Percentiles rank a stretch among this genome's conserved stretches.
Evolutionary conservation across 2,329 filamentous ascomycete species (phyloP).

Genomic region (Colletotrichum chlorophyti): DNA sequence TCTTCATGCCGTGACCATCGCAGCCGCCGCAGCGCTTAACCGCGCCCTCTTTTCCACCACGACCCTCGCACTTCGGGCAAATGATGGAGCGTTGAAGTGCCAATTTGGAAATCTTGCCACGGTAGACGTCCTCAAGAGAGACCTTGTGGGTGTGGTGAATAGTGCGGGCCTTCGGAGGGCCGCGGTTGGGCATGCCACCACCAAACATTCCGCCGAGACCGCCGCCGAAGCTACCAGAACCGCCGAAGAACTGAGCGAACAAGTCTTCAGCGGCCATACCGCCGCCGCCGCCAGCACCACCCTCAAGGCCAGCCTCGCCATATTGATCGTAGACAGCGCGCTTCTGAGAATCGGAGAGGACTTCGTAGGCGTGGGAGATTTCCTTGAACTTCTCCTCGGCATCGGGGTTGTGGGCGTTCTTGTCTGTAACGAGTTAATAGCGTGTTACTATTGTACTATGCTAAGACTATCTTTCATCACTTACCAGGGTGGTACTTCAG

Average conservation of each 20-base stretch:
- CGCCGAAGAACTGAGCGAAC: conserved; percentile 96
- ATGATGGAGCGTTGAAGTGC: conserved; percentile 97
- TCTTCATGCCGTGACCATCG: conserved; percentile 97
- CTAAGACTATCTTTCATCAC: conserved; percentile 42
- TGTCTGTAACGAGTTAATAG: conserved; percentile 72
- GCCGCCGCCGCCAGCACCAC: conserved; percentile 74
- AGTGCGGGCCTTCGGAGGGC: conserved; percentile 87
- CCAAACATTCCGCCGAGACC: conserved; percentile 83
- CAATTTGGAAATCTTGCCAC: conserved; percentile 96
- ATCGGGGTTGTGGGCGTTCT: conserved; percentile 92
- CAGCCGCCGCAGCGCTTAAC: conserved; percentile 92
- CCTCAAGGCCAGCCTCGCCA: conserved; percentile 95
- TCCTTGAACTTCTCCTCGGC: conserved; percentile 99
- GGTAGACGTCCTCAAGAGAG: conserved; percentile 96
- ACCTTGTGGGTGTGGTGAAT: conserved; percentile 99
- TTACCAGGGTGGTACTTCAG: conserved; percentile 85
- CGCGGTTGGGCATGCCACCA: conserved; percentile 77
- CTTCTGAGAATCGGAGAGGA: conserved; percentile 91
- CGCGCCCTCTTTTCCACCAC: conserved; percentile 97
- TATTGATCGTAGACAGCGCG: conserved; percentile 94
- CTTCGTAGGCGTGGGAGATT: conserved; percentile 92
- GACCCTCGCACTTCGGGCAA: conserved; percentile 91
- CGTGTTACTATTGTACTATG: too few species aligned
- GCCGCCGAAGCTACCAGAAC: conserved; percentile 72
- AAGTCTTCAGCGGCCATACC: conserved; percentile 97